These are phyloP conservation scores for Oidium heveae DNA, from an alignment of 2,329 filamentous ascomycete species.

Conservation along the genomic window DNA sequence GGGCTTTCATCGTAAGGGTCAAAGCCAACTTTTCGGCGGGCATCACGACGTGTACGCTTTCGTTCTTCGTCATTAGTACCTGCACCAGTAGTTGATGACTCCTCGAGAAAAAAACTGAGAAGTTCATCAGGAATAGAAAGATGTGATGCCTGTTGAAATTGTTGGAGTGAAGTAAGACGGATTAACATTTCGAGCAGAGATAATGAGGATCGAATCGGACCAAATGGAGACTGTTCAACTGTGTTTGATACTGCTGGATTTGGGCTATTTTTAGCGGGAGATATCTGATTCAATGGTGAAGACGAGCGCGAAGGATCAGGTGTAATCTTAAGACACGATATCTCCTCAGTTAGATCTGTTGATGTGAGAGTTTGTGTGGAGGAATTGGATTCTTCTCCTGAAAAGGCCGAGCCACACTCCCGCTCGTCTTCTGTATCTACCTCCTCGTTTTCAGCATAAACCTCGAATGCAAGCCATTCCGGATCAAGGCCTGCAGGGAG, in stretches of 20 bases:
- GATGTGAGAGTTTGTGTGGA: slow-evolving; percentile 3
- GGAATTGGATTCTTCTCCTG: slow-evolving; percentile 6
- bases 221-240: slow-evolving; percentile 16
- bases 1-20: slow-evolving; percentile 50
- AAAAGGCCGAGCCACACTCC: slow-evolving; percentile 8
- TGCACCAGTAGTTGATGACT: slow-evolving; percentile 38
- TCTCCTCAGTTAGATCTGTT: slow-evolving; percentile 4
- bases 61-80: slow-evolving; percentile 35
- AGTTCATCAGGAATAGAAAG: slow-evolving; percentile 47
- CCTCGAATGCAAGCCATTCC: slow-evolving; percentile 52
- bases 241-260: background rate
- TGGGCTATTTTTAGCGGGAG: background rate
- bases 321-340: slow-evolving; percentile 9
- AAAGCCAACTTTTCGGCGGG: slow-evolving; percentile 36
- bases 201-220: slow-evolving; percentile 35
- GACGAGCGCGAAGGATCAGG: slow-evolving; percentile 5
- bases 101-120: slow-evolving; percentile 48
- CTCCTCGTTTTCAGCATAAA: slow-evolving; percentile 35
- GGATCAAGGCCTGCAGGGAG: slow-evolving; percentile 42
- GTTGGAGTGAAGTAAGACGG: slow-evolving; percentile 44
- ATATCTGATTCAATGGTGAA: slow-evolving; percentile 3
- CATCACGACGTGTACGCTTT: slow-evolving; percentile 31
- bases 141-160: slow-evolving; percentile 49
- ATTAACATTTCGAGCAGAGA: slow-evolving; percentile 50
- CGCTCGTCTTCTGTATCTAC: slow-evolving; percentile 18